Evolutionary conservation across 1,139 yeast genomes (phyloP), one percentile per base, ranked within the genome.

Genomic region (Kodamaea sp.): DNA sequence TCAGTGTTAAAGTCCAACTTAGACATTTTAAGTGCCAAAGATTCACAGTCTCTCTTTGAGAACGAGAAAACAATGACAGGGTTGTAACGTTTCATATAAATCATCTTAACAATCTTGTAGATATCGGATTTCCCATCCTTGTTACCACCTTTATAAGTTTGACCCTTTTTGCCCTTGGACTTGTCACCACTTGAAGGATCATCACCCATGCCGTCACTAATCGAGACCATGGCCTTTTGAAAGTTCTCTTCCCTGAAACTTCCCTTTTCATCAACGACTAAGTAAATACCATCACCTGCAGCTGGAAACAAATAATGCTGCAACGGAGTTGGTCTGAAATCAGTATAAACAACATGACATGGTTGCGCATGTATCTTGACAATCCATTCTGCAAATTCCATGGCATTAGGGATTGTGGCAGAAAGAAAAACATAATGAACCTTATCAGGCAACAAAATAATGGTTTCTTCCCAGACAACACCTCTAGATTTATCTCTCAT

Each of bases 381-480:
- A 39, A 94, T 87, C 99, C 99, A 92, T 56, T 90, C 95, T 7
- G 98, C 98, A 70, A 92, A 92, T 59, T 92, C 97, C 84, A 88
- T 85, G 4, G 98, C 96, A 60, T 92, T 92, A 29, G 99, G 98
- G 47, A 92, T 94, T 2, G 99, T 92, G 36, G 99, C 99, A 9
- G 97, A 89, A 48, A 89, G 70, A 51, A 89, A 82, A 11, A 84
- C 92, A 54, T 84, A 83, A 52, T 81, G 86, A 32, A 94, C 96
- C 65, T 92, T 94, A 54, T 90, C 96, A 2, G 99, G 99, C 40
- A 92, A 73, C 66, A 92, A 75, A 46, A 92, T 92, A 49, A 92
- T 92, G 15, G 96, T 94, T 65, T 92, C 99, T 68, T 92, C 99
- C 99, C 99, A 92, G 29, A 92, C 98, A 34, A 92, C 99, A 59